Evolutionary conservation across 2,329 filamentous ascomycete genomes (phyloP).

Genomic region (Exserohilum turcica): DNA sequence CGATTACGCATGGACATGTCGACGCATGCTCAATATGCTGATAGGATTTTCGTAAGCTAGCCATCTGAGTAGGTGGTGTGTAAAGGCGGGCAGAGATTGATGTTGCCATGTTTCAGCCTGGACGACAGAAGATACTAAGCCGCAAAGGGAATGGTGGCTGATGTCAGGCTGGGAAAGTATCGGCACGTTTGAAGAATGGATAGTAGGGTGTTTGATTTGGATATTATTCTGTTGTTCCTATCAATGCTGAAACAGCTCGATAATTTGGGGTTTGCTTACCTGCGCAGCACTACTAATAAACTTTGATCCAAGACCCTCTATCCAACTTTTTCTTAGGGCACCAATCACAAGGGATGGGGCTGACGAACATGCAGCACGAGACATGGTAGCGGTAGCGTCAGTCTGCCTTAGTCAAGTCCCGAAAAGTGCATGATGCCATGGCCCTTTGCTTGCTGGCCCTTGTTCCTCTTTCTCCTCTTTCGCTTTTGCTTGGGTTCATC

Average conservation of each 20-base stretch:
- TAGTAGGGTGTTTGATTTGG: not conserved
- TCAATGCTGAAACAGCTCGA: not conserved
- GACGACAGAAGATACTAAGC: slow-evolving; percentile 1
- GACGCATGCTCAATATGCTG: slow-evolving; percentile 15
- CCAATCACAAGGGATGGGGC: not conserved
- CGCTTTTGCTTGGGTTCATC: slow-evolving; percentile 49
- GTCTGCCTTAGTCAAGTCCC: slow-evolving; percentile 33
- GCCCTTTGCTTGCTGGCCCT: slow-evolving; percentile 41
- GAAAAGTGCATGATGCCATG: slow-evolving; percentile 46
- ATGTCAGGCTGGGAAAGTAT: not conserved
- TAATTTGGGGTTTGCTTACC: not conserved
- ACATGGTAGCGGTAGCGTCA: not conserved
- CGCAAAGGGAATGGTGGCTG: slow-evolving; percentile 5
- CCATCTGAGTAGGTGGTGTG: slow-evolving; percentile 7
- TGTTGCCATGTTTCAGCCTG: slow-evolving; percentile 5
- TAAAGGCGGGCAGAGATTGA: not conserved
- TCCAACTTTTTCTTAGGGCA: not conserved
- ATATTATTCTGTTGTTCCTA: not conserved
- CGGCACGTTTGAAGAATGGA: not conserved
- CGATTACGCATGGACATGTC: slow-evolving; percentile 9
- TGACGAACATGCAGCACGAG: not conserved
- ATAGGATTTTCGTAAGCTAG: slow-evolving; percentile 7
- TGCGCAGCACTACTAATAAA: not conserved
- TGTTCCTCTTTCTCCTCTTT: slow-evolving; percentile 52
- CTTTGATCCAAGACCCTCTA: not conserved